Evolutionary conservation across 495 filamentous ascomycete genomes (phyloP).

Genomic region (Filosporella fistucella): DNA sequence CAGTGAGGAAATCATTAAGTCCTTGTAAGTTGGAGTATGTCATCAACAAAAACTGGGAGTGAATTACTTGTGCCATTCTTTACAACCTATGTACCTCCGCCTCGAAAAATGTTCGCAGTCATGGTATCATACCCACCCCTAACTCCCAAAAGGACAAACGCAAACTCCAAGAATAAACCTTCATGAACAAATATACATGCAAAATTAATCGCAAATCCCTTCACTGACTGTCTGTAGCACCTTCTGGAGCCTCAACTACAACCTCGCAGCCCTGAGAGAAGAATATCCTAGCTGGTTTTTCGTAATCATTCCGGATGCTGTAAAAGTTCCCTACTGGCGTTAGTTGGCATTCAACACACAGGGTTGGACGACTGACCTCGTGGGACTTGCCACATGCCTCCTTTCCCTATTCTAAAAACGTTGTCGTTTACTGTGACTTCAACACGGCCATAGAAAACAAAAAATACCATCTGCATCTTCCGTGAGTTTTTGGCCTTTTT

Average conservation of each 20-base stretch:
- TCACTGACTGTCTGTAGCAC: not conserved
- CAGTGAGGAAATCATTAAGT: too few relatives aligned
- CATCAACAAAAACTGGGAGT: too few relatives aligned
- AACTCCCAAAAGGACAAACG: too few relatives aligned
- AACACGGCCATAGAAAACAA: slow-evolving; percentile 75
- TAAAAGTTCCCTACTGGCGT: slow-evolving; percentile 69
- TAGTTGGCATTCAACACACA: slow-evolving; percentile 1
- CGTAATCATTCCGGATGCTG: slow-evolving; percentile 69
- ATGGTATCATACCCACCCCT: too few relatives aligned
- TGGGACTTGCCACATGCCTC: slow-evolving; percentile 89
- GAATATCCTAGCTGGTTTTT: slow-evolving; percentile 67
- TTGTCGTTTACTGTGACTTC: slow-evolving; percentile 73
- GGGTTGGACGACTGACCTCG: slow-evolving; percentile 61
- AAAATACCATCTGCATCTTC: slow-evolving; percentile 95
- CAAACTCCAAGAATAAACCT: too few relatives aligned
- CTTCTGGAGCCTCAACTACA: slow-evolving; percentile 3
- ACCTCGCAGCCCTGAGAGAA: slow-evolving; percentile 77
- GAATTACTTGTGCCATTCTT: too few relatives aligned
- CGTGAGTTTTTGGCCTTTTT: slow-evolving; percentile 88
- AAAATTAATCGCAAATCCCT: too few relatives aligned
- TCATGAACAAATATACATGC: too few relatives aligned
- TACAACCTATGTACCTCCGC: too few relatives aligned
- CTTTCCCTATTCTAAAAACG: slow-evolving; percentile 77
- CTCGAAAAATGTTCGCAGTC: too few relatives aligned
- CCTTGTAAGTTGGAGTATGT: too few relatives aligned